Base-by-base conservation (phyloP, 2,329 filamentous ascomycete genomes). In the Trichophyton equinum region DNA sequence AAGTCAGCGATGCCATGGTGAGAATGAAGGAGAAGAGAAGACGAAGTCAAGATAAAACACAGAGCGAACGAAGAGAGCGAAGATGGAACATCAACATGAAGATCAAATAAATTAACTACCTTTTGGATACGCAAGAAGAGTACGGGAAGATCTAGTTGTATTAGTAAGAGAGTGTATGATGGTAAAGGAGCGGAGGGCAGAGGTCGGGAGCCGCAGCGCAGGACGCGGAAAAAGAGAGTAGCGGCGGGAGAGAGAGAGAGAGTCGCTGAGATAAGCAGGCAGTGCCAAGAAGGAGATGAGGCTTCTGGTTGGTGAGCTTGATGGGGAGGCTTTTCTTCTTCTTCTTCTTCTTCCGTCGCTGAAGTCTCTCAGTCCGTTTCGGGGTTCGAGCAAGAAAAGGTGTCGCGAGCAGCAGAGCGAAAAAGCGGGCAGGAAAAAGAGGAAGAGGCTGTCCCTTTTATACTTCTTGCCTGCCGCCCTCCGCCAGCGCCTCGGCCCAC, bases 381-480 rank as follows among this genome's bases (percentile, higher is more conserved):
- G 40, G 33, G 33, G 33, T 36, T 36, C 33, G 11, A 36, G 33
- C 33, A 36, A 36, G 33, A 36, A 36, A 61, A 22, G 22, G 42
- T 47, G 36, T 25, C 38, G 46, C 22, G 18, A 51, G 22, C 9
- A 30, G 15, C 22, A 25, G 15, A 36, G 20, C 11, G 27, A 60
- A 58, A 38, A 61, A 60, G 36, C 59, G 60, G 62, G 62, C 58
- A 62, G 53, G 53, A 58, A 33, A 61, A 59, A 38, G 62, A 60
- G 63, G 62, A 62, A 58, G 59, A 33, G 58, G 62, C 62, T 44
- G 57, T 55, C 59, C 53, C 61, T 66, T 66, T 62, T 66, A 66
- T 66, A 66, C 61, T 55, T 57, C 18, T 49, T 59, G 62, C 53
- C 64, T 44, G 58, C 44, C 58, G 46, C 20, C 22, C 20, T 49